These are phyloP conservation scores for Mantamonas sphyraenae DNA, from an alignment of 78 protist genomes.

Conservation along the genomic window DNA sequence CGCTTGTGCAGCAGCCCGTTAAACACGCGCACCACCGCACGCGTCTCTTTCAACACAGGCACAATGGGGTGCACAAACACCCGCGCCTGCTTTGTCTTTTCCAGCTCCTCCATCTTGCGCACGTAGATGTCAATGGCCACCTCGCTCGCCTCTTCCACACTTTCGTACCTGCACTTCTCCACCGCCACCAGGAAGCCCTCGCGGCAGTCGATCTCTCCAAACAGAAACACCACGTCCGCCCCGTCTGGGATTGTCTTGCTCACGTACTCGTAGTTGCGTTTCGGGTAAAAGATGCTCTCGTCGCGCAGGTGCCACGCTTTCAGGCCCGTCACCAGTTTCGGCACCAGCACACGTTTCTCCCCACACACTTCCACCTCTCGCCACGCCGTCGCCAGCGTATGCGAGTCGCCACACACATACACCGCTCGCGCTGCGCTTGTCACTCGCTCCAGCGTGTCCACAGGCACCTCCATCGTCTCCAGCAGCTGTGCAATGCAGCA, in stretches of 20 bases:
- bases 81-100: neutral
- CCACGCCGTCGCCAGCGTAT: conserved; percentile 68
- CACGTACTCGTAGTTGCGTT: conserved; percentile 48
- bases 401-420: conserved; percentile 78
- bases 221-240: conserved; percentile 35
- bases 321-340: conserved; percentile 74
- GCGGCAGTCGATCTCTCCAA: conserved; percentile 91
- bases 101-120: conserved; percentile 21
- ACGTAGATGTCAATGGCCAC: conserved; percentile 57
- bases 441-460: conserved; percentile 6
- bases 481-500: conserved; percentile 41
- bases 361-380: conserved; percentile 26
- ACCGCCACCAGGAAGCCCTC: conserved; percentile 77
- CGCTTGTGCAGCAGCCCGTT: conserved; percentile 1
- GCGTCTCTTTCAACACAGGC: conserved; percentile 76
- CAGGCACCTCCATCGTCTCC: conserved; percentile 10
- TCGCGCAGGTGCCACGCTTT: conserved; percentile 79
- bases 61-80: conserved; percentile 75
- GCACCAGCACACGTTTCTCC: conserved; percentile 25
- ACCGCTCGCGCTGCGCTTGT: no score
- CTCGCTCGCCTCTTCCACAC: conserved; percentile 55
- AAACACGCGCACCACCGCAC: conserved; percentile 16
- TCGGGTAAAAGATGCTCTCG: conserved; percentile 71
- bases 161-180: conserved; percentile 59
- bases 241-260: conserved; percentile 16